Percentiles rank a stretch among this genome's conserved stretches.
Conservation (phyloP, 768 basidiomycete genomes). For the Pisolithus albus region DNA sequence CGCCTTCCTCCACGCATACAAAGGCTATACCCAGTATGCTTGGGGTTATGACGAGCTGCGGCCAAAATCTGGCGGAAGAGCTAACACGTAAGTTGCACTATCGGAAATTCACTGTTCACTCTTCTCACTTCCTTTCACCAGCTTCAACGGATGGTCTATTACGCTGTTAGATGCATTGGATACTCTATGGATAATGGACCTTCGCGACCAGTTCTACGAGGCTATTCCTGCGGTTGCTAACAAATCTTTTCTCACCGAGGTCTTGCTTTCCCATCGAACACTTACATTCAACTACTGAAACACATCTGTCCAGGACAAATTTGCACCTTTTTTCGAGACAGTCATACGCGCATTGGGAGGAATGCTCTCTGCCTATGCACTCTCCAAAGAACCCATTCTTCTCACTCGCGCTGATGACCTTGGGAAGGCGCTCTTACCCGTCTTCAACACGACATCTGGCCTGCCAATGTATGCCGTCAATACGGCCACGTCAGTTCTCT, state of each 20-base stretch:
- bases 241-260: constrained; percentile 34
- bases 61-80: constrained; percentile 36
- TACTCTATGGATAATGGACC: constrained; percentile 74
- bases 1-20: constrained; percentile 51
- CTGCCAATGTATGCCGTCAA: constrained; percentile 46
- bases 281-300: neutral
- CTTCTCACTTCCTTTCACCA: neutral
- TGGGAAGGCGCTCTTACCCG: constrained; percentile 39
- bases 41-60: constrained; percentile 49
- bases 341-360: constrained; percentile 77
- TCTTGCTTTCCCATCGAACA: constrained; percentile 4
- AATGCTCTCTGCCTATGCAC: constrained; percentile 67
- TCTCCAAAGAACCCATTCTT: constrained; percentile 55
- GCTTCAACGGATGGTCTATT: constrained; percentile 55
- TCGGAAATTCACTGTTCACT: neutral
- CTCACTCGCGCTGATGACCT: constrained; percentile 63
- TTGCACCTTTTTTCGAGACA: constrained; percentile 63
- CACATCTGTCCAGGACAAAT: constrained; percentile 17
- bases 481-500: constrained; percentile 33
- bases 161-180: constrained; percentile 74
- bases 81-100: constrained; percentile 40
- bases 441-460: constrained; percentile 38
- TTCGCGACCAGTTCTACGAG: constrained; percentile 59
- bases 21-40: constrained; percentile 45
- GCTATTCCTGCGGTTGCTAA: constrained; percentile 45